Percentiles rank a stretch among this genome's conserved stretches.
Evolutionary conservation across 148 eudicot species (phyloP).

Genomic region (Amaranthus palmeri): DNA sequence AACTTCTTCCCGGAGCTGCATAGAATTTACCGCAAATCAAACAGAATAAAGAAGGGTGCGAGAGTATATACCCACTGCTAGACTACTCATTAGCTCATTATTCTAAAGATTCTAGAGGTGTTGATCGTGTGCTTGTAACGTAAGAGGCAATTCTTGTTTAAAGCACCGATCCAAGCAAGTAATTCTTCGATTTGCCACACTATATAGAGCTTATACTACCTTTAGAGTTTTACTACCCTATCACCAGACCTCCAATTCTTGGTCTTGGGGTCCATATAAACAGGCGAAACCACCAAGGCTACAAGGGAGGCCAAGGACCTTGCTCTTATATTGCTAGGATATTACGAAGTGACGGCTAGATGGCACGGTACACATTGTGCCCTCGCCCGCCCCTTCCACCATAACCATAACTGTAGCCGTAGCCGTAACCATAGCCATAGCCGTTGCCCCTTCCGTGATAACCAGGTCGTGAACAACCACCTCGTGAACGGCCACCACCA

Average conservation of each 20-base stretch:
- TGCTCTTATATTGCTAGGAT: constrained; percentile 12
- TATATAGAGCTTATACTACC: constrained; percentile 8
- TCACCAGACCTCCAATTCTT: constrained; percentile 13
- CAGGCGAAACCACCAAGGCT: constrained; percentile 19
- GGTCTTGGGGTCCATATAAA: constrained; percentile 15
- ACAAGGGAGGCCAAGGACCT: constrained; percentile 19
- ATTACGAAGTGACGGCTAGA: constrained; percentile 13
- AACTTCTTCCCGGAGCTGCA: constrained; percentile 19
- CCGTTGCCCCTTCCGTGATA: constrained; percentile 48
- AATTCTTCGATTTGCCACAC: constrained; percentile 8
- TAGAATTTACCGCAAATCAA: not conserved
- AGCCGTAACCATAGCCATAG: constrained; percentile 35
- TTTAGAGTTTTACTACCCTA: not conserved
- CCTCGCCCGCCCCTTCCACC: constrained; percentile 47
- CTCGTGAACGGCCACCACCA: constrained; percentile 46
- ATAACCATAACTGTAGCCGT: constrained; percentile 38
- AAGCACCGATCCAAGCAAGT: constrained; percentile 2
- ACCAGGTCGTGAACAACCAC: constrained; percentile 25
- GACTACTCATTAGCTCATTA: constrained; percentile 10
- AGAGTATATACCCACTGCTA: constrained; percentile 6
- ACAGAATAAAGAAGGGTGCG: not conserved
- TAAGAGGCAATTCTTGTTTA: not conserved
- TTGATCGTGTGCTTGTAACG: constrained; percentile 8
- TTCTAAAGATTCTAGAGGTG: constrained; percentile 1
- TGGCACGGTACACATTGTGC: constrained; percentile 34